These are phyloP conservation scores for Xylariaceae sp. DNA, from an alignment of 2,329 filamentous ascomycete species.

Conservation along the genomic window DNA sequence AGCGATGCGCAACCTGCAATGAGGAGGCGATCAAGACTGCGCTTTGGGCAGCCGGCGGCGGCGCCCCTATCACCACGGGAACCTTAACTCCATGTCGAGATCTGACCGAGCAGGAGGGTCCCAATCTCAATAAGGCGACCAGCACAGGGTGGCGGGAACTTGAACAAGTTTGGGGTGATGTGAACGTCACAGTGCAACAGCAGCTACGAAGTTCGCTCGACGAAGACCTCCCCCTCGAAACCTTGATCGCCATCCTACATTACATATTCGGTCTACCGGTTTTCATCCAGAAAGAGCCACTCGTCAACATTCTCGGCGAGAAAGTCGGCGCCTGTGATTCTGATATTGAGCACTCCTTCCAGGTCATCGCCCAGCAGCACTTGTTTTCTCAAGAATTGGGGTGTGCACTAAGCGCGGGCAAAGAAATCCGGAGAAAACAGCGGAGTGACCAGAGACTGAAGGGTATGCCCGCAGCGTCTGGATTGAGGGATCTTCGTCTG, in stretches of 20 bases:
- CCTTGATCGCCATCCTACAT: conserved; percentile 1
- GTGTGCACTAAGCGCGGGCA: neutral
- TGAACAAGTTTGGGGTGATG: too few species aligned
- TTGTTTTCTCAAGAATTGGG: neutral
- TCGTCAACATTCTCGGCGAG: neutral
- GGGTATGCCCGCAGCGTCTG: neutral
- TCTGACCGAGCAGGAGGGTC: too few species aligned
- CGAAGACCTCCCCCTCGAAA: neutral
- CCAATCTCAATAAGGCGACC: too few species aligned
- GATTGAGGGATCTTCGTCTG: too few species aligned
- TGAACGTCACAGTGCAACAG: neutral
- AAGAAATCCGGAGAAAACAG: neutral
- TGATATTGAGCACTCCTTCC: neutral
- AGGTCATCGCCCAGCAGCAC: neutral
- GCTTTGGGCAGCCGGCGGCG: neutral
- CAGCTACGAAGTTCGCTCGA: neutral
- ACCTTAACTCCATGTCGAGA: too few species aligned
- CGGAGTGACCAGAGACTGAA: neutral
- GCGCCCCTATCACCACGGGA: neutral
- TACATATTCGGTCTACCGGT: conserved; percentile 1
- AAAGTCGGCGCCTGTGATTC: neutral
- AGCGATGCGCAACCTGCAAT: neutral
- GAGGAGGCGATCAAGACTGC: neutral
- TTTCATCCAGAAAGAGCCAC: neutral
- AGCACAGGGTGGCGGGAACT: too few species aligned